Evolutionary conservation across 2,329 filamentous ascomycete species (phyloP), one percentile per base, ranked within the genome.

Genomic region (Penicillium sp.): DNA sequence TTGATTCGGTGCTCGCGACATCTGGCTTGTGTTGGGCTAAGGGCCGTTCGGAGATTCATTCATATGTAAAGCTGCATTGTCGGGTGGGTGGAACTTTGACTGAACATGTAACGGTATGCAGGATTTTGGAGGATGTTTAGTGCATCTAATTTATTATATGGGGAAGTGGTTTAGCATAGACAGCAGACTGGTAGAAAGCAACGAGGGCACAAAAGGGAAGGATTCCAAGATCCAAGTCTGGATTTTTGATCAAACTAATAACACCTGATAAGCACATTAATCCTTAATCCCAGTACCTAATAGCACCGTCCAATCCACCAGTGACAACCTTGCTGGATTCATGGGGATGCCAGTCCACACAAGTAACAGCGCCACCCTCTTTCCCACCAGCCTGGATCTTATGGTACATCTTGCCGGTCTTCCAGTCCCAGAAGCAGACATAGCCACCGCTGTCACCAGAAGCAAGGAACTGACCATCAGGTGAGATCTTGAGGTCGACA

Each of bases 371-470:
- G 46, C 85, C 81, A 48, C 88, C 89, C 52, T 87, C 83, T 22
- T 74, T 74, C 5, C 72, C 72, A 33, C 71, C 71, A 2, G 88
- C 90, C 71, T 86, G 81, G 57, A 98, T 82, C 77, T 97, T 97
- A 72, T 95, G 88, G 72, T 88, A 95, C 89, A 98, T 91, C 74
- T 96, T 97, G 69, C 91, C 95, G 34, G 89, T 96, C 80, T 98
- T 98, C 88, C 90, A 98, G 71, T 97, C 93, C 88, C 90, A 98
- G 73, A 97, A 96, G 71, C 87, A 95, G 42, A 95, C 82, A 63
- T 81, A 96, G 32, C 94, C 93, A 15, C 81, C 88, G 45, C 82
- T 87, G 69, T 98, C 93, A 54, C 93, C 93, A 17, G 81, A 87
- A 19, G 83, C 85, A 48, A 98, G 76, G 67, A 96, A 95, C 65